Evolutionary conservation across 2,329 filamentous ascomycete genomes (phyloP).

Genomic region (Diplodia mutila): DNA sequence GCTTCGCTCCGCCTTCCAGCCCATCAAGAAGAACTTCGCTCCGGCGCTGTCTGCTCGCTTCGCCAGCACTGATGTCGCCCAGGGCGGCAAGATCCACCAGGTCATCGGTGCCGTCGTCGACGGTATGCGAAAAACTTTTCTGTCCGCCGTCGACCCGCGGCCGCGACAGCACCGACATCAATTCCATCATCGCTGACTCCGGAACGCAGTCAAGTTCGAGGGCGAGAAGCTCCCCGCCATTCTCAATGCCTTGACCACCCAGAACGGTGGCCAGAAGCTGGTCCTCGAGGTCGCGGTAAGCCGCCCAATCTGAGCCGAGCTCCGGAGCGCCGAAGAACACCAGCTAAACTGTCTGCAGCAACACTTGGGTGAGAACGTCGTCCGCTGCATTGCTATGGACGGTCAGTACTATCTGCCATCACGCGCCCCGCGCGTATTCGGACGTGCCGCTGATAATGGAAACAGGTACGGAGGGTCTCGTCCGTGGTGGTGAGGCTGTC

Average conservation of each 20-base stretch:
- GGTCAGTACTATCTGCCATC: slow-evolving; percentile 62
- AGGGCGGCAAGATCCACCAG: slow-evolving; percentile 70
- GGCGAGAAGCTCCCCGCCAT: slow-evolving; percentile 90
- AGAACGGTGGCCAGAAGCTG: slow-evolving; percentile 92
- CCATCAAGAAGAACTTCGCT: slow-evolving; percentile 60
- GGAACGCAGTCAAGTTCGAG: slow-evolving; percentile 87
- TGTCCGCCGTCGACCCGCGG: slow-evolving; percentile 21
- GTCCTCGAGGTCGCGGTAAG: slow-evolving; percentile 93
- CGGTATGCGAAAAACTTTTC: slow-evolving; percentile 65
- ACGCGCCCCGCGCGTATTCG: slow-evolving; percentile 14
- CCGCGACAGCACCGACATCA: slow-evolving; percentile 26
- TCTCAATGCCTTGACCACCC: slow-evolving; percentile 92
- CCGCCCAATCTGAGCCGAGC: slow-evolving; percentile 24
- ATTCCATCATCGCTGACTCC: slow-evolving; percentile 38
- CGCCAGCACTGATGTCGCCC: slow-evolving; percentile 61
- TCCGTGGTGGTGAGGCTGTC: slow-evolving; percentile 80
- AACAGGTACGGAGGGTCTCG: slow-evolving; percentile 97
- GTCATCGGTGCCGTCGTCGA: slow-evolving; percentile 99
- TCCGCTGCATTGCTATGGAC: slow-evolving; percentile 99
- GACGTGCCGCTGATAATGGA: slow-evolving; percentile 30
- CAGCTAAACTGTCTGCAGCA: slow-evolving; percentile 63
- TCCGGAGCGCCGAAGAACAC: slow-evolving; percentile 26
- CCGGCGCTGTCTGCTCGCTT: slow-evolving; percentile 64
- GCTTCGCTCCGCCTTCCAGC: slow-evolving; percentile 55
- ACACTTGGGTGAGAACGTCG: slow-evolving; percentile 99